phyloP scores from a whole-genome alignment of 306 rosid species.

The Quillaja saponaria region DNA sequence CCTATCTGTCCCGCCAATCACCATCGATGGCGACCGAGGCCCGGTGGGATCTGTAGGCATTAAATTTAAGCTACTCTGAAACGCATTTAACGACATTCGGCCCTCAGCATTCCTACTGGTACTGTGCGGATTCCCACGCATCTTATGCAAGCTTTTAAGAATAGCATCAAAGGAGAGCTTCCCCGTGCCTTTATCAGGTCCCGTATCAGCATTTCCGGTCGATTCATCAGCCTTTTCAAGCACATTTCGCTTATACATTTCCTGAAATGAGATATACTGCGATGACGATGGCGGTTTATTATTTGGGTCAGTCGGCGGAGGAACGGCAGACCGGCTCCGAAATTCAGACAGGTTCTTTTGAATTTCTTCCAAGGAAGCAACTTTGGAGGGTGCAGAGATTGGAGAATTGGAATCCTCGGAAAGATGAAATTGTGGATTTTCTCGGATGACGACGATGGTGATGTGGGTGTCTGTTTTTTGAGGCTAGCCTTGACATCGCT shows the following conservation, averaged over 20 bases:
- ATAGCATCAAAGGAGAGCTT: slow-evolving; percentile 2
- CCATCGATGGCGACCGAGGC: slow-evolving; percentile 11
- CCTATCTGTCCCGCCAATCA: slow-evolving; percentile 32
- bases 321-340: slow-evolving; percentile 20
- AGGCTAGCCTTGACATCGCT: slow-evolving; percentile 43
- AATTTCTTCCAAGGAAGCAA: slow-evolving; percentile 33
- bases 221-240: slow-evolving; percentile 10
- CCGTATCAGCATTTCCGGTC: background rate
- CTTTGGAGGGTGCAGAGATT: slow-evolving; percentile 8
- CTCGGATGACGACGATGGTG: slow-evolving; percentile 2
- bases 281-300: slow-evolving; percentile 14
- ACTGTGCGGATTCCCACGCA: background rate
- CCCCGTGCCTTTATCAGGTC: background rate
- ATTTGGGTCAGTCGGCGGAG: background rate
- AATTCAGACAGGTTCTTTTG: slow-evolving; percentile 43
- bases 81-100: slow-evolving; percentile 11
- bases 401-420: background rate
- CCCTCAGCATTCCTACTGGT: slow-evolving; percentile 12
- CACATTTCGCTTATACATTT: slow-evolving; percentile 31
- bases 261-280: slow-evolving; percentile 37
- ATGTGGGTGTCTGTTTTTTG: slow-evolving; percentile 23
- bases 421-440: slow-evolving; percentile 7
- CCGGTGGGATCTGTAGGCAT: slow-evolving; percentile 24
- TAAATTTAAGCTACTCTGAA: slow-evolving; percentile 14
- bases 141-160: slow-evolving; percentile 34